phyloP scores from a whole-genome alignment of 1,139 yeast species.

The Yamadazyma sp. region DNA sequence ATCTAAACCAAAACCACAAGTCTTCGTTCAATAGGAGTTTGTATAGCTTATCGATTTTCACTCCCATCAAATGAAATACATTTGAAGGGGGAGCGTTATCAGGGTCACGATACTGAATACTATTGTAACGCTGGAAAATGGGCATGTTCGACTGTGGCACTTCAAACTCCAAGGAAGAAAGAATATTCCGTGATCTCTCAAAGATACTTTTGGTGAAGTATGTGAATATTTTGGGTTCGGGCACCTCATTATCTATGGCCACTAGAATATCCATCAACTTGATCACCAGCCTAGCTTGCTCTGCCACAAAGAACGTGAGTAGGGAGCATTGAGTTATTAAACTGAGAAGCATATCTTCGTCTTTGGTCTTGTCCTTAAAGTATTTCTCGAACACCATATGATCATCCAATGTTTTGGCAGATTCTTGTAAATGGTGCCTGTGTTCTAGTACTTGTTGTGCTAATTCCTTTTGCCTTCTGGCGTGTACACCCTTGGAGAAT shows the following conservation, averaged over 20 bases:
- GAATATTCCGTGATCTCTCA: conserved; percentile 16
- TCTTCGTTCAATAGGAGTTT: conserved; percentile 19
- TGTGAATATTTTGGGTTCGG: conserved; percentile 25
- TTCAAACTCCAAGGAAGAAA: conserved; percentile 13
- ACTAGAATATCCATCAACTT: conserved; percentile 28
- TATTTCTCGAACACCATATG: conserved; percentile 16
- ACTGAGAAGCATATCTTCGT: conserved; percentile 29
- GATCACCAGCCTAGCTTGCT: conserved; percentile 18
- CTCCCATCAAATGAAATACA: conserved; percentile 22
- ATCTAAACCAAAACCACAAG: conserved; percentile 34
- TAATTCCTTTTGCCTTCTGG: conserved; percentile 17
- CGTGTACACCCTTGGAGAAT: conserved; percentile 14
- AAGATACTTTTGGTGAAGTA: conserved; percentile 21
- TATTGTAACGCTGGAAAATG: conserved; percentile 3
- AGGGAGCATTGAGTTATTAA: conserved; percentile 30
- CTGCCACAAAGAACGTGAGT: conserved; percentile 14
- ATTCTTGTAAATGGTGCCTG: conserved; percentile 11
- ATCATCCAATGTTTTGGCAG: conserved; percentile 15
- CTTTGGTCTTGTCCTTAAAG: conserved; percentile 14
- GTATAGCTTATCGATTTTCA: conserved; percentile 17
- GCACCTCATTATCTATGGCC: conserved; percentile 26
- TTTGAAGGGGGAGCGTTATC: conserved; percentile 31
- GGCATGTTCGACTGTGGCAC: conserved; percentile 13
- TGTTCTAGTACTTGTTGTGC: conserved; percentile 17
- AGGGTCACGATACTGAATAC: conserved; percentile 23